Percentiles rank a stretch among this genome's conserved stretches.
These are phyloP conservation scores for Combretum micranthum DNA, from an alignment of 345 rosid genomes.

Conservation along the genomic window DNA sequence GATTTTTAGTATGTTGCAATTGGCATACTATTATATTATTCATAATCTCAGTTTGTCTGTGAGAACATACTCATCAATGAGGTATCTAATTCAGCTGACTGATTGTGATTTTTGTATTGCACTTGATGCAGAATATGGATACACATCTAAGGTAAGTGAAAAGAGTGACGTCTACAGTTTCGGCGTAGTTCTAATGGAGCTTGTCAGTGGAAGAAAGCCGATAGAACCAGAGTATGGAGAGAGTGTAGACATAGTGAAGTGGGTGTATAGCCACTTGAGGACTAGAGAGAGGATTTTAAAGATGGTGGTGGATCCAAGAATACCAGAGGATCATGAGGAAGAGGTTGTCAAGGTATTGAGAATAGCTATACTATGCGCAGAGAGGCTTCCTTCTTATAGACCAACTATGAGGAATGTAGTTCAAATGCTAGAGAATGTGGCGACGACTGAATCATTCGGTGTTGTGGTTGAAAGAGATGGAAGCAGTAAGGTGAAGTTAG, in stretches of 20 bases:
- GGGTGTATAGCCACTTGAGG: slow-evolving; percentile 60
- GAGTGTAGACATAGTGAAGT: slow-evolving; percentile 66
- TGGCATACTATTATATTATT: too few relatives aligned
- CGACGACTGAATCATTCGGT: slow-evolving; percentile 51
- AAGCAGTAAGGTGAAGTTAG: slow-evolving; percentile 19
- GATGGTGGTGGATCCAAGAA: slow-evolving; percentile 61
- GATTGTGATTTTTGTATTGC: neutral
- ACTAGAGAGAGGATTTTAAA: slow-evolving; percentile 40
- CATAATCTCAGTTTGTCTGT: too few relatives aligned
- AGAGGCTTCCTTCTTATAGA: slow-evolving; percentile 41
- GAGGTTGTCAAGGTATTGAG: slow-evolving; percentile 60
- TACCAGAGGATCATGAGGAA: slow-evolving; percentile 44
- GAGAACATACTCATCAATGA: too few relatives aligned
- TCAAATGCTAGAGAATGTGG: slow-evolving; percentile 78
- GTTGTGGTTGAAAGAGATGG: slow-evolving; percentile 40
- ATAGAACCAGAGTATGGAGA: slow-evolving; percentile 78
- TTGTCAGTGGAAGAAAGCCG: slow-evolving; percentile 74
- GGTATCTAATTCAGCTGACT: too few relatives aligned
- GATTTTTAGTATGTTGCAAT: too few relatives aligned
- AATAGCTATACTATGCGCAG: slow-evolving; percentile 67
- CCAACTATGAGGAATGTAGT: slow-evolving; percentile 87
- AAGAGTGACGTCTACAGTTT: slow-evolving; percentile 93
- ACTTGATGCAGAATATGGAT: slow-evolving; percentile 67
- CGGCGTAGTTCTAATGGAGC: slow-evolving; percentile 90
- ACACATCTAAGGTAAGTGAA: slow-evolving; percentile 70